Evolutionary conservation across 768 basidiomycete genomes (phyloP).

Genomic region (Hericium rajendrae): DNA sequence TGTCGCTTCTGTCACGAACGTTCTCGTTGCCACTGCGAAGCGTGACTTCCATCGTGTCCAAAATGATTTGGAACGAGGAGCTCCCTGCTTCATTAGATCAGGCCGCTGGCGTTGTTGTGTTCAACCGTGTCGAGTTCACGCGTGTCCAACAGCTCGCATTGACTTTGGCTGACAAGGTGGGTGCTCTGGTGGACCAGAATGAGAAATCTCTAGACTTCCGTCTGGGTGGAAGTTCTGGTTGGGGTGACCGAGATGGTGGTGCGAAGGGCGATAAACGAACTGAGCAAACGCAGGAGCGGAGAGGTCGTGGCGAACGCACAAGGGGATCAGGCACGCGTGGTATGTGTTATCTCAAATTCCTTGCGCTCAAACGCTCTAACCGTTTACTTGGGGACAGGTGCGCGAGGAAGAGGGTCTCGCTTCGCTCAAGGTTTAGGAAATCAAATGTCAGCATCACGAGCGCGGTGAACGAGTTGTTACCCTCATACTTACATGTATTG

Average conservation of each 20-base stretch:
- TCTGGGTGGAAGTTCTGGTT: conserved; percentile 55
- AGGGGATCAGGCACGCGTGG: conserved; percentile 25
- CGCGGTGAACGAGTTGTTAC: conserved; percentile 10
- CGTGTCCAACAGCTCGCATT: conserved; percentile 87
- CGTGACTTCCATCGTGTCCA: conserved; percentile 87
- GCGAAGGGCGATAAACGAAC: conserved; percentile 70
- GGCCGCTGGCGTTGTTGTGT: conserved; percentile 80
- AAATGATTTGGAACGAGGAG: conserved; percentile 99
- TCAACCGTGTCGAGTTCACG: conserved; percentile 85
- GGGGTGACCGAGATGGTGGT: conserved; percentile 62
- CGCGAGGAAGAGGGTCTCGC: conserved; percentile 58
- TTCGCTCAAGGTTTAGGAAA: conserved; percentile 79
- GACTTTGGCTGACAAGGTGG: conserved; percentile 81
- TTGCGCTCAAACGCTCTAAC: too few relatives aligned
- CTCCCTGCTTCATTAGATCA: conserved; percentile 89
- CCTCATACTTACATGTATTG: conserved; percentile 1
- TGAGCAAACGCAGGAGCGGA: conserved; percentile 69
- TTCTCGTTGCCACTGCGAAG: conserved; percentile 75
- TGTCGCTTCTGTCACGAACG: conserved; percentile 77
- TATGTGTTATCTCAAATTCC: not conserved
- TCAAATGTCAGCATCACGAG: conserved; percentile 46
- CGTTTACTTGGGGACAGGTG: conserved; percentile 33
- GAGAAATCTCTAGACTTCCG: conserved; percentile 84
- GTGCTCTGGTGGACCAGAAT: conserved; percentile 80
- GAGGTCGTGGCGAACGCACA: conserved; percentile 63